Conservation (phyloP, 2,329 filamentous ascomycete species). For the Trichothecium sympodiale region DNA sequence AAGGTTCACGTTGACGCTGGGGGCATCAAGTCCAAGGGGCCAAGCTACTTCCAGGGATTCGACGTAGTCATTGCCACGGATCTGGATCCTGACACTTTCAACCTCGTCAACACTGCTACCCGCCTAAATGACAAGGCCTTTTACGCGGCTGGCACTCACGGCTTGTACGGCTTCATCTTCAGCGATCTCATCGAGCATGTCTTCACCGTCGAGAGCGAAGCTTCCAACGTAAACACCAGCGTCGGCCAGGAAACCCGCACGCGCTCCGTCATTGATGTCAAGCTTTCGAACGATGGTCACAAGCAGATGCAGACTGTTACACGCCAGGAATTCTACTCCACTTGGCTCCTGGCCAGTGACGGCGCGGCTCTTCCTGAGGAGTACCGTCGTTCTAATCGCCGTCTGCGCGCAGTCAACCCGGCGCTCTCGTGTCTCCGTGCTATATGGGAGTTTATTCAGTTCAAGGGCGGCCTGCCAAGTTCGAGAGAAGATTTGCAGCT, state of each 20-base stretch:
- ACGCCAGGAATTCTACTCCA: slow-evolving; percentile 84
- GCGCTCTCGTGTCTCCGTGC: slow-evolving; percentile 78
- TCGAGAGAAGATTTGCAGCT: slow-evolving; percentile 55
- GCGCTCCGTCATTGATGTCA: slow-evolving; percentile 60
- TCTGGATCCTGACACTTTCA: slow-evolving; percentile 62
- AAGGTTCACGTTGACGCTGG: slow-evolving; percentile 58
- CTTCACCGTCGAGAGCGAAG: slow-evolving; percentile 77
- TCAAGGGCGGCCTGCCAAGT: slow-evolving; percentile 41
- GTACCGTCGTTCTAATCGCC: slow-evolving; percentile 54
- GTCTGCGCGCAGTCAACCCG: slow-evolving; percentile 67
- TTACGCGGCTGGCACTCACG: slow-evolving; percentile 80
- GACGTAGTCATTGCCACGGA: slow-evolving; percentile 87
- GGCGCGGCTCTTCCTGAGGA: slow-evolving; percentile 61
- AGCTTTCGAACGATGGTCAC: slow-evolving; percentile 53
- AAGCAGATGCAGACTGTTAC: slow-evolving; percentile 78
- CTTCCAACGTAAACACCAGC: slow-evolving; percentile 59
- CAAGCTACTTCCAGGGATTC: slow-evolving; percentile 67
- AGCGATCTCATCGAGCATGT: slow-evolving; percentile 84
- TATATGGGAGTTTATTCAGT: slow-evolving; percentile 68
- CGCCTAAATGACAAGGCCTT: slow-evolving; percentile 70
- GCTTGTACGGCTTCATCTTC: slow-evolving; percentile 91
- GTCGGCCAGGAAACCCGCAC: slow-evolving; percentile 59
- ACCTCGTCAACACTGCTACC: slow-evolving; percentile 75
- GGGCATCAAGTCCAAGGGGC: slow-evolving; percentile 55
- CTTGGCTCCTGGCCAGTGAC: slow-evolving; percentile 72